phyloP scores from a whole-genome alignment of 345 rosid genomes.

The Pistacia integerrima region DNA sequence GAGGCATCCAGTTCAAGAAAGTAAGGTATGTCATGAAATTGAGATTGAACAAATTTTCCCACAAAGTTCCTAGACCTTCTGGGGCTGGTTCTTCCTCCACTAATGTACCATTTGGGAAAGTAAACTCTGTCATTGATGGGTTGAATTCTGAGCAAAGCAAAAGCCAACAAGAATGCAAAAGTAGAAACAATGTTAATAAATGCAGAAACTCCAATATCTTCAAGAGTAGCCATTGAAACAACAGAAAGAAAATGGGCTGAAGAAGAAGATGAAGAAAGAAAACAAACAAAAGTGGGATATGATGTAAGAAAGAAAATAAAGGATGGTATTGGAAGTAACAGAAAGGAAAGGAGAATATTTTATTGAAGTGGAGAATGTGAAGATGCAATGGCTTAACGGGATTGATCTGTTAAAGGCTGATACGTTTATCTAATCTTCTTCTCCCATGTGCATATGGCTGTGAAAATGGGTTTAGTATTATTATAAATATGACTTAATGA shows the following conservation, averaged over 20 bases:
- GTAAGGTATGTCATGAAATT: slow-evolving; percentile 71
- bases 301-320: neutral
- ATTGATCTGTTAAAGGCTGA: too few relatives aligned
- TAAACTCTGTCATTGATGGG: slow-evolving; percentile 94
- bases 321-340: slow-evolving; percentile 11
- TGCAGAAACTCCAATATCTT: slow-evolving; percentile 89
- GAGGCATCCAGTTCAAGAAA: slow-evolving; percentile 99
- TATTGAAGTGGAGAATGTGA: too few relatives aligned
- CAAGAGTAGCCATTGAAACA: slow-evolving; percentile 75
- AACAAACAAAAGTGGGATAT: neutral
- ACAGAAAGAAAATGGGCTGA: neutral
- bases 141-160: slow-evolving; percentile 84
- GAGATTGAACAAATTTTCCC: slow-evolving; percentile 82
- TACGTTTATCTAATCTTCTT: too few relatives aligned
- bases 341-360: neutral
- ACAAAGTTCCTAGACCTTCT: slow-evolving; percentile 56
- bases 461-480: too few relatives aligned
- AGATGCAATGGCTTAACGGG: too few relatives aligned
- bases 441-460: too few relatives aligned
- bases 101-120: slow-evolving; percentile 85
- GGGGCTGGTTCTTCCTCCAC: slow-evolving; percentile 71
- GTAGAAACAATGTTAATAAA: slow-evolving; percentile 71
- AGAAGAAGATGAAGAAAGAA: neutral
- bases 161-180: slow-evolving; percentile 78
- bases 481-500: too few relatives aligned